Evolutionary conservation across 164 flowering plant genomes (phyloP).

Genomic region (Santalum album): DNA sequence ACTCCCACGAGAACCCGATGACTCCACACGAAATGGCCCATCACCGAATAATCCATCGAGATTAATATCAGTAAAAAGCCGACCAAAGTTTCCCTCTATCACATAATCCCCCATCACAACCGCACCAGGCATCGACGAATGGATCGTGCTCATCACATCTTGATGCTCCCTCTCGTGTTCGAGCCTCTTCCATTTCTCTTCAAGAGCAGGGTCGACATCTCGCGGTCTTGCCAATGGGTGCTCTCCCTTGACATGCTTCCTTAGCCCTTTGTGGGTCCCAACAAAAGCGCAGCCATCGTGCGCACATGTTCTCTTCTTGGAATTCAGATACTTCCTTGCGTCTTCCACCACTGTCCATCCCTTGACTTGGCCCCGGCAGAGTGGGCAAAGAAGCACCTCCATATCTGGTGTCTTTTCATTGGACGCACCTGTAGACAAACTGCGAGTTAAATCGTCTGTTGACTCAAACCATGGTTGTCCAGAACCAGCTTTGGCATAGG

Average conservation of each 20-base stretch:
- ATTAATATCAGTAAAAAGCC: constrained; percentile 11
- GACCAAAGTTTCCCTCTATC: constrained; percentile 22
- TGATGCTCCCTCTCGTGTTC: constrained; percentile 32
- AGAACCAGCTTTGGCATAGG: constrained; percentile 33
- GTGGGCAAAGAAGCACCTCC: constrained; percentile 50
- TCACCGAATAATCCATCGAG: background rate
- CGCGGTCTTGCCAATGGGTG: constrained; percentile 47
- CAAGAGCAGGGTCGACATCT: constrained; percentile 33
- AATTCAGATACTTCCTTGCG: constrained; percentile 37
- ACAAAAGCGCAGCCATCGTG: constrained; percentile 43
- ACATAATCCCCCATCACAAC: constrained; percentile 40
- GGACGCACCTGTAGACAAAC: constrained; percentile 7
- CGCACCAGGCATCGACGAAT: constrained; percentile 40
- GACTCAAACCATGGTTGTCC: constrained; percentile 8
- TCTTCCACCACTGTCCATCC: constrained; percentile 62
- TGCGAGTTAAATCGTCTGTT: constrained; percentile 8
- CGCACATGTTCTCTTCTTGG: constrained; percentile 50
- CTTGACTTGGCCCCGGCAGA: constrained; percentile 55
- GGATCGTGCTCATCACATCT: constrained; percentile 41
- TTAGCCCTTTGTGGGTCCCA: constrained; percentile 38
- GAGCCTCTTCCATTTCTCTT: constrained; percentile 41
- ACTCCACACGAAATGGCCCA: background rate
- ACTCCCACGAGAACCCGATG: background rate
- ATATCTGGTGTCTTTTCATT: constrained; percentile 9
- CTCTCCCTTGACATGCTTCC: constrained; percentile 44